A percentile compares a stretch with the other conserved stretches of the same genome.
Conservation (phyloP, 495 filamentous ascomycete genomes). For the Diplogelasinospora grovesii region DNA sequence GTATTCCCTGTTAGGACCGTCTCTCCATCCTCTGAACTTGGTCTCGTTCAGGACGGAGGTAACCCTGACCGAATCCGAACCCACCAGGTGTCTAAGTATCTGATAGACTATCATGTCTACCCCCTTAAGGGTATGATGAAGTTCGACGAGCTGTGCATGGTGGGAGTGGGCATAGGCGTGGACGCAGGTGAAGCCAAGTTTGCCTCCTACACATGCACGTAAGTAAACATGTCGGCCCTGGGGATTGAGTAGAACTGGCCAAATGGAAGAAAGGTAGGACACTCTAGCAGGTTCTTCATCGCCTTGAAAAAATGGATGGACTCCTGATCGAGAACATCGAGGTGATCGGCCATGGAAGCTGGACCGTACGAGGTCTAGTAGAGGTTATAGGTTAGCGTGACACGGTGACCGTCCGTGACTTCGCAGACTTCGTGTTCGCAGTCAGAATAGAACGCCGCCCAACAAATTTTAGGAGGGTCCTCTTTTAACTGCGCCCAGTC, state of each 20-base stretch:
- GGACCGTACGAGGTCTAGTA: constrained; percentile 15
- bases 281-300: not conserved
- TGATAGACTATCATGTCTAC: constrained; percentile 6
- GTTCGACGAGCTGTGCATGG: not conserved
- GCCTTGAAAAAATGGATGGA: not conserved
- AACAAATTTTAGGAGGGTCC: constrained; percentile 29
- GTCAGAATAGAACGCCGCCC: constrained; percentile 56
- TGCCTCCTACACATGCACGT: not conserved
- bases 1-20: not conserved
- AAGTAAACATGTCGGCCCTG: not conserved
- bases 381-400: constrained; percentile 55
- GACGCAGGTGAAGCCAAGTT: constrained; percentile 1
- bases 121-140: constrained; percentile 1
- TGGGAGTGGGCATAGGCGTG: constrained; percentile 5
- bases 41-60: not conserved
- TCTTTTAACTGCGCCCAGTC: constrained; percentile 31
- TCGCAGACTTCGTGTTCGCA: constrained; percentile 51
- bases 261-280: constrained; percentile 1
- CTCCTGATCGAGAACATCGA: not conserved
- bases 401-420: constrained; percentile 42
- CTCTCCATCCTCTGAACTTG: not conserved
- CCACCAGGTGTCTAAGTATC: not conserved
- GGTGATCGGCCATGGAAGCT: not conserved
- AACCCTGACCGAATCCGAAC: not conserved
- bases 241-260: not conserved